A percentile compares a stretch with the other conserved stretches of the same genome.
These are phyloP conservation scores for Mycosphaerella arachidis DNA, from an alignment of 2,329 filamentous ascomycete genomes.

Conservation along the genomic window DNA sequence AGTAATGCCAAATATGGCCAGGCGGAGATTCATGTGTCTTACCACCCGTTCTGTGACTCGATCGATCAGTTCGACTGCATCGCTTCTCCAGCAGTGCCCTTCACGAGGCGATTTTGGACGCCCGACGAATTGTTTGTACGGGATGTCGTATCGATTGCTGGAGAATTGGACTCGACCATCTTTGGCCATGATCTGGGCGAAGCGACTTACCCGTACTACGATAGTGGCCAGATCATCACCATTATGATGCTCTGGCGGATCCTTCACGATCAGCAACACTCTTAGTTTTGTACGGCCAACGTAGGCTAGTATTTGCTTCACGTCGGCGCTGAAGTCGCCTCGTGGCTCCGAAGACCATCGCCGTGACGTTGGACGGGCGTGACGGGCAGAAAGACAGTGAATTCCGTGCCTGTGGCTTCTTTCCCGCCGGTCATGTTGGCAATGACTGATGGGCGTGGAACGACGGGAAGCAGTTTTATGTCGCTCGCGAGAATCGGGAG, in stretches of 20 bases:
- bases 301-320: not conserved
- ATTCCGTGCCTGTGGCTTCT: not conserved
- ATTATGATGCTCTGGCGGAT: not conserved
- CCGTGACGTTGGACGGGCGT: not conserved
- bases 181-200: not conserved
- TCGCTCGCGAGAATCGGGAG: not conserved
- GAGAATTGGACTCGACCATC: not conserved
- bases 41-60: not conserved
- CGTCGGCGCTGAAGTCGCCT: not conserved
- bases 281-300: not conserved
- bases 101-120: not conserved
- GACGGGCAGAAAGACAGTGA: not conserved
- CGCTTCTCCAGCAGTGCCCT: not conserved
- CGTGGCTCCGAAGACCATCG: not conserved
- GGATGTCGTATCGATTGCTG: not conserved
- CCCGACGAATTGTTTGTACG: not conserved
- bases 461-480: not conserved
- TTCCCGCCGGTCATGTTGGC: not conserved
- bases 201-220: not conserved
- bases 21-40: not conserved
- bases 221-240: not conserved
- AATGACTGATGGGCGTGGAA: not conserved
- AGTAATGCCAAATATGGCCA: not conserved
- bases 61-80: not conserved
- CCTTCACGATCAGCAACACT: not conserved